Base-by-base conservation (phyloP, 2,329 filamentous ascomycete species). In the Stagonosporopsis vannaccii region DNA sequence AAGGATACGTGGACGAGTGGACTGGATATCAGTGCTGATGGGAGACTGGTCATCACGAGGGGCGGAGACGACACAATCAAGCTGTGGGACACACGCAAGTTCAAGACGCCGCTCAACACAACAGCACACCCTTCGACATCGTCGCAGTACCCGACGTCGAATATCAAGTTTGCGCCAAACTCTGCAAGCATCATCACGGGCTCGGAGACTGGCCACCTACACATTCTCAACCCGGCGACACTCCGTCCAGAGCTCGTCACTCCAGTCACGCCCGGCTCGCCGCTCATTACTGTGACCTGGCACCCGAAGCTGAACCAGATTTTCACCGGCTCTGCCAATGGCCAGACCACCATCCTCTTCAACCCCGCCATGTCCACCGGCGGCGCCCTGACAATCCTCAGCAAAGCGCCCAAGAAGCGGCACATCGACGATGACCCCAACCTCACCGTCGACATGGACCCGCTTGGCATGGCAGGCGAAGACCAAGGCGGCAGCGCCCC, bases 221-320 rank as follows among this genome's bases (percentile, higher is more conserved):
- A 97, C 77, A 95, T 99, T 58, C 80, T 99, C 56, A 98, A 97
- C 71, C 91, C 95, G 0, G 95, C 92, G 35, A 98, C 96, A 45
- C 82, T 99, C 52, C 88, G 85, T 55, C 84, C 93, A 1, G 93
- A 97, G 72, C 86, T 92, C 26, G 87, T 94, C 52, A 96, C 94
- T 2, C 89, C 91, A 3, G 87, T 99, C n/a, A 97, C 94, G 0
- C 89, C 92, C 0, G 90, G 89, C 13, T 90, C 88, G 6, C 85
- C 94, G 1, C 79, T 99, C 8, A 90, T 98, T 59, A 87, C 88
- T 2, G 91, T 96, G 23, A 82, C 90, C 60, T 99, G 95, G 95
- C 94, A 99, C 70, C 84, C 90, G 19, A 96, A 92, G 76, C 87
- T 99, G 71, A 98, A 99, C 74, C 95, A 99, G 72, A 97, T 99